Evolutionary conservation across 164 flowering plant genomes (phyloP).

Genomic region (Paratinospora sagittata): DNA sequence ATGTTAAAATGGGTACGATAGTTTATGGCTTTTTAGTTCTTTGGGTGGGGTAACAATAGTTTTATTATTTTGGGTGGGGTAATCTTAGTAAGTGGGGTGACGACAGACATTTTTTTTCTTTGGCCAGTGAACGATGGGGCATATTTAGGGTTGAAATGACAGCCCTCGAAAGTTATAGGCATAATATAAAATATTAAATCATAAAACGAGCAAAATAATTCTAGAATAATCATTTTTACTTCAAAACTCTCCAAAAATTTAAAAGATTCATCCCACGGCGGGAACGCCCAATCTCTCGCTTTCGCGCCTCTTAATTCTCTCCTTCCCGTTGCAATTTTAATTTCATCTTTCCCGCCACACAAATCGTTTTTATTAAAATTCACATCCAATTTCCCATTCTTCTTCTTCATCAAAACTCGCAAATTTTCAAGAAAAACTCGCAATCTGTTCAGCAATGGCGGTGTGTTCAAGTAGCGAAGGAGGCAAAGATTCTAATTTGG

Average conservation of each 20-base stretch:
- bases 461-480: not conserved
- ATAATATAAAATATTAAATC: too few relatives aligned
- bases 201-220: too few relatives aligned
- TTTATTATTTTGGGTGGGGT: too few relatives aligned
- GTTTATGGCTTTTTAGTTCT: too few relatives aligned
- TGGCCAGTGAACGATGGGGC: too few relatives aligned
- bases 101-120: too few relatives aligned
- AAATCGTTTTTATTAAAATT: not conserved
- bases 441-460: not conserved
- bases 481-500: constrained; percentile 18
- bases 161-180: too few relatives aligned
- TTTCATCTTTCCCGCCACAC: not conserved
- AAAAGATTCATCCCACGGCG: not conserved
- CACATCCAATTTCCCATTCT: not conserved
- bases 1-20: too few relatives aligned
- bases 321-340: not conserved
- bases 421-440: not conserved
- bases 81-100: too few relatives aligned
- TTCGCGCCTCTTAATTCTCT: not conserved
- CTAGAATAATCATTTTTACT: too few relatives aligned
- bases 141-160: too few relatives aligned
- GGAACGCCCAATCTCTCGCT: not conserved
- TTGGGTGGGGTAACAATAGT: too few relatives aligned
- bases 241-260: not conserved
- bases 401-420: not conserved